Evolutionary conservation across 257 asterid genomes (phyloP).

Genomic region (Oldenlandia corymbosa): DNA sequence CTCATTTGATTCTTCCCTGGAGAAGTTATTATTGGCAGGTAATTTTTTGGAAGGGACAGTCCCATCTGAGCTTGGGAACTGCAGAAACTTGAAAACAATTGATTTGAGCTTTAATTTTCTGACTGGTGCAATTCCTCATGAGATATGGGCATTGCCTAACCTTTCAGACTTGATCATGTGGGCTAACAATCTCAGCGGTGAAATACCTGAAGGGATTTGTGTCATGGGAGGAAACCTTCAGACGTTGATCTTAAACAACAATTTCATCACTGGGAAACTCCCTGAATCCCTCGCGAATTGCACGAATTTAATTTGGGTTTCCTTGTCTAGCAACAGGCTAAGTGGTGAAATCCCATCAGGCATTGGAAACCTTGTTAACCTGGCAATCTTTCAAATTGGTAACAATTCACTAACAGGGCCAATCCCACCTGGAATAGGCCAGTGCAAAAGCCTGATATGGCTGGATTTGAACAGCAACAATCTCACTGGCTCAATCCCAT

Average conservation of each 20-base stretch:
- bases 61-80: conserved; percentile 55
- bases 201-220: conserved; percentile 78
- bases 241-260: conserved; percentile 79
- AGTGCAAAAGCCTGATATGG: conserved; percentile 73
- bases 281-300: conserved; percentile 77
- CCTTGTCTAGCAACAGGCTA: conserved; percentile 67
- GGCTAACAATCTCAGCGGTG: conserved; percentile 76
- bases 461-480: conserved; percentile 86
- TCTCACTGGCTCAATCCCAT: conserved; percentile 54
- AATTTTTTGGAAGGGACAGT: conserved; percentile 60
- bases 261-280: conserved; percentile 52
- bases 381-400: conserved; percentile 85
- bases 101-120: conserved; percentile 83
- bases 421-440: conserved; percentile 57
- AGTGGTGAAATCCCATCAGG: conserved; percentile 63
- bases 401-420: conserved; percentile 65
- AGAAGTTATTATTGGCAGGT: conserved; percentile 54
- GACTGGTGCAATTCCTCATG: conserved; percentile 52
- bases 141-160: conserved; percentile 67
- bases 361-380: conserved; percentile 60
- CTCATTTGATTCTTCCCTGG: conserved; percentile 36
- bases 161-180: conserved; percentile 72
- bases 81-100: conserved; percentile 50
- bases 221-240: conserved; percentile 80
- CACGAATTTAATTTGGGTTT: conserved; percentile 80